Conservation (phyloP, 176 grass and related monocot genomes). For the Lolium perenne region DNA sequence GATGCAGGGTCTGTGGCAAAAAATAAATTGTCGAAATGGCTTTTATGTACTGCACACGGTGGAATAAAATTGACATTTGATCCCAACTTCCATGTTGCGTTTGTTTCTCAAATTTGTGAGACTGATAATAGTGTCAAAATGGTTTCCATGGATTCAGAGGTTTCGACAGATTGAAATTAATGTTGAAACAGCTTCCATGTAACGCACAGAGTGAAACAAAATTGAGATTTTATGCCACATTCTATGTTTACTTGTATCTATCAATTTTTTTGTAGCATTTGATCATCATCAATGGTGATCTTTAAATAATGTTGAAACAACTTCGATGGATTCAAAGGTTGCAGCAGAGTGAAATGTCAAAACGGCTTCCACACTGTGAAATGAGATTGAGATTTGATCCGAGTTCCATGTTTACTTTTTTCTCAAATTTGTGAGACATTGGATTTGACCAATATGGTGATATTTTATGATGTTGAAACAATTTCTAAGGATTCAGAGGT, state of each 20-base stretch:
- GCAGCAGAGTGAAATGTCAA: too few relatives aligned
- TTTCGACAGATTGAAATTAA: neutral
- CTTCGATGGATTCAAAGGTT: neutral
- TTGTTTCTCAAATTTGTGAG: neutral
- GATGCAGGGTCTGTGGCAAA: neutral
- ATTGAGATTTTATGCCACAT: neutral
- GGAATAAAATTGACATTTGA: neutral
- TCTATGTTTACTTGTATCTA: neutral
- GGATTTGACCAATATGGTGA: neutral
- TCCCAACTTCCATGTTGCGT: neutral
- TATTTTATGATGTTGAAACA: neutral
- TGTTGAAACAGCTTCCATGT: neutral
- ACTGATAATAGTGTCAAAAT: neutral
- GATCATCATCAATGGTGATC: neutral
- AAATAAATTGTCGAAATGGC: neutral
- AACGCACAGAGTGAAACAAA: neutral
- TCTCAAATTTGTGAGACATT: neutral
- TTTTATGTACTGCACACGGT: constrained; percentile 29
- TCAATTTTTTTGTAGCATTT: neutral
- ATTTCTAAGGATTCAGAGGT: neutral
- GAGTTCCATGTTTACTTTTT: neutral
- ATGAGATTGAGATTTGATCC: neutral
- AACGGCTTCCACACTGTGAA: neutral
- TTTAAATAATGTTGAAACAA: neutral
- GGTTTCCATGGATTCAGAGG: neutral